Conservation (phyloP, 257 asterid species). For the Nyctanthes arbortristis region DNA sequence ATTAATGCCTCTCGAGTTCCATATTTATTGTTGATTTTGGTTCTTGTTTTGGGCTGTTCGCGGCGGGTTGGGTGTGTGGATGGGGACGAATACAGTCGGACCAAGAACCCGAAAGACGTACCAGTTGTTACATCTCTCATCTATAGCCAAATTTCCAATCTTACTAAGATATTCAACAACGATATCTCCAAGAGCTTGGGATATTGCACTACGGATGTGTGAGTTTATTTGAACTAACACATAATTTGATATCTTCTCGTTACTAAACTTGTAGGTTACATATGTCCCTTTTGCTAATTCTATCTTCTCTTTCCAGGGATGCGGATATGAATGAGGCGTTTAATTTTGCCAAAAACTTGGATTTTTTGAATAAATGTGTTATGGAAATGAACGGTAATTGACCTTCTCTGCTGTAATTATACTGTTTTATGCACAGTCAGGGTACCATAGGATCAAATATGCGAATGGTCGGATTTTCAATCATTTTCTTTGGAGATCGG, state of each 20-base stretch:
- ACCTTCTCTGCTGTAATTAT: slow-evolving; percentile 7
- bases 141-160: slow-evolving; percentile 73
- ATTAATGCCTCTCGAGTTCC: slow-evolving; percentile 52
- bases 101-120: slow-evolving; percentile 48
- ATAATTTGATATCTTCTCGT: slow-evolving; percentile 4
- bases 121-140: slow-evolving; percentile 70
- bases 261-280: slow-evolving; percentile 20
- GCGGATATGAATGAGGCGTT: slow-evolving; percentile 82
- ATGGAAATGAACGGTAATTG: slow-evolving; percentile 60
- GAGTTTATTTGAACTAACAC: slow-evolving; percentile 37
- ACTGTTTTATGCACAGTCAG: background rate
- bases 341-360: slow-evolving; percentile 68
- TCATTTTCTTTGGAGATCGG: background rate
- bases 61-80: slow-evolving; percentile 49
- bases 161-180: slow-evolving; percentile 61
- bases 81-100: slow-evolving; percentile 46
- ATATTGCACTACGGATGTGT: slow-evolving; percentile 82
- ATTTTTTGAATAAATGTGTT: slow-evolving; percentile 77
- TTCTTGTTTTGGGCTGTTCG: slow-evolving; percentile 44
- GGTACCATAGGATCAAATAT: background rate
- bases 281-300: slow-evolving; percentile 23
- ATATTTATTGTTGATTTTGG: slow-evolving; percentile 47
- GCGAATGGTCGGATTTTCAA: background rate
- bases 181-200: slow-evolving; percentile 66
- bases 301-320: slow-evolving; percentile 51